phyloP scores from a whole-genome alignment of 2,329 filamentous ascomycete genomes.

The Talaromyces sp. region DNA sequence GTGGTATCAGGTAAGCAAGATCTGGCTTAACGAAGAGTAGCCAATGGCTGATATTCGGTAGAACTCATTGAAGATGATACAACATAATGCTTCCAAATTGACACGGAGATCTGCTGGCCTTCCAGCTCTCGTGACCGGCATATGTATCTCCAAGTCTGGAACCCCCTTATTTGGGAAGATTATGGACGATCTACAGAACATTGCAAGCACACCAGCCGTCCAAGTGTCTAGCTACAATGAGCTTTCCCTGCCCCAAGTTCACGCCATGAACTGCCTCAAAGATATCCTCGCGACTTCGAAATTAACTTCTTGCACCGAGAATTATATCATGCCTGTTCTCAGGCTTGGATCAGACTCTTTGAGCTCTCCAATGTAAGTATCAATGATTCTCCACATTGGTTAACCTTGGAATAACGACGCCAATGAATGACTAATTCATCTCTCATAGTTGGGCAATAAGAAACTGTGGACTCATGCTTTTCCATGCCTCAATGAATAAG shows the following conservation, averaged over 20 bases:
- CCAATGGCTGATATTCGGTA: conserved; percentile 21
- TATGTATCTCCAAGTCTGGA: conserved; percentile 62
- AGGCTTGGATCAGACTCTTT: conserved; percentile 77
- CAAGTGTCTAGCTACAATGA: conserved; percentile 36
- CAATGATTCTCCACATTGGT: not conserved
- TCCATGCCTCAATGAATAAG: conserved; percentile 77
- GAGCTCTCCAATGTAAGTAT: conserved; percentile 67
- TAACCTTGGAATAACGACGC: conserved; percentile 12
- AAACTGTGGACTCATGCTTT: conserved; percentile 86
- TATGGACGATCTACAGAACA: conserved; percentile 40
- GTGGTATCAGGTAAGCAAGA: conserved; percentile 66
- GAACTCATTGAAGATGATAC: conserved; percentile 64
- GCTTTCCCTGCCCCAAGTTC: conserved; percentile 76
- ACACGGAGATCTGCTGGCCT: conserved; percentile 91
- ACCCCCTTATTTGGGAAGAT: conserved; percentile 43
- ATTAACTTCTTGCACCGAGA: conserved; percentile 69
- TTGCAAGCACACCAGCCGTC: conserved; percentile 33
- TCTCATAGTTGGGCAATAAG: conserved; percentile 76
- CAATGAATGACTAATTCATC: conserved; percentile 18
- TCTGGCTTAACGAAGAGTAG: not conserved
- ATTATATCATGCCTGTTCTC: conserved; percentile 69
- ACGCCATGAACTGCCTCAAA: conserved; percentile 89
- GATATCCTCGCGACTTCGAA: conserved; percentile 84
- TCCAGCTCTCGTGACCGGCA: conserved; percentile 78
- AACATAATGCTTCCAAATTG: conserved; percentile 69